phyloP scores from a whole-genome alignment of 2,329 filamentous ascomycete species.

The Calonectria pauciramosa region DNA sequence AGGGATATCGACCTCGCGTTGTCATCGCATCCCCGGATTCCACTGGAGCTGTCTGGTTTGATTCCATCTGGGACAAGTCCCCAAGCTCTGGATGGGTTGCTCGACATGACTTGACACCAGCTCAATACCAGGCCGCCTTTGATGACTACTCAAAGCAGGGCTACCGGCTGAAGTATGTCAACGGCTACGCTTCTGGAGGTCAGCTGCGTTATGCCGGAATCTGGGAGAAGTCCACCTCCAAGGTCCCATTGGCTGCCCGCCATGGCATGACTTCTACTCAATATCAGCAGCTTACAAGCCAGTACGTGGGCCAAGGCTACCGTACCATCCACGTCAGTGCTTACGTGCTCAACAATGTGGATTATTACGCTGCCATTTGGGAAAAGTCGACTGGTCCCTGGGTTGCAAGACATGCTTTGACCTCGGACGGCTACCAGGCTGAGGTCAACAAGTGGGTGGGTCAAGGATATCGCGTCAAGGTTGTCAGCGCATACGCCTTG shows the following conservation, averaged over 20 bases:
- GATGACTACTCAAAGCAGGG: background rate
- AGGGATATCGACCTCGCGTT: background rate
- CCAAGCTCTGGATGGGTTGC: background rate
- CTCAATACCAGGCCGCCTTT: conserved; percentile 6
- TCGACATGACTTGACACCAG: background rate
- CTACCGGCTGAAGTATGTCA: conserved; percentile 9
- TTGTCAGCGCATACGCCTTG: conserved; percentile 1
- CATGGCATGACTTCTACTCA: conserved; percentile 3
- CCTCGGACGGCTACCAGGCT: background rate
- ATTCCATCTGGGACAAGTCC: conserved; percentile 18
- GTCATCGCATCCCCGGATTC: conserved; percentile 1
- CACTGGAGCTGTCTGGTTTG: background rate
- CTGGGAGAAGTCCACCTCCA: conserved; percentile 10
- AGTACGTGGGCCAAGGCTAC: background rate
- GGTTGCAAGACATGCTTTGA: background rate
- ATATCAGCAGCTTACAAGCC: background rate
- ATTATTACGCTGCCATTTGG: conserved; percentile 12
- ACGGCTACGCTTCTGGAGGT: background rate
- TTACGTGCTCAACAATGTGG: conserved; percentile 17
- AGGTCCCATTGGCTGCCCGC: background rate
- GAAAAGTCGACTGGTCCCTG: conserved; percentile 4
- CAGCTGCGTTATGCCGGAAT: background rate
- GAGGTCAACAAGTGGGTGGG: background rate
- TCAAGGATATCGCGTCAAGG: background rate
- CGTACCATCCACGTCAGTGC: background rate